Percentiles rank a stretch among this genome's conserved stretches.
Conservation (phyloP, 805 yeast species). For the Teunomyces panamensis region DNA sequence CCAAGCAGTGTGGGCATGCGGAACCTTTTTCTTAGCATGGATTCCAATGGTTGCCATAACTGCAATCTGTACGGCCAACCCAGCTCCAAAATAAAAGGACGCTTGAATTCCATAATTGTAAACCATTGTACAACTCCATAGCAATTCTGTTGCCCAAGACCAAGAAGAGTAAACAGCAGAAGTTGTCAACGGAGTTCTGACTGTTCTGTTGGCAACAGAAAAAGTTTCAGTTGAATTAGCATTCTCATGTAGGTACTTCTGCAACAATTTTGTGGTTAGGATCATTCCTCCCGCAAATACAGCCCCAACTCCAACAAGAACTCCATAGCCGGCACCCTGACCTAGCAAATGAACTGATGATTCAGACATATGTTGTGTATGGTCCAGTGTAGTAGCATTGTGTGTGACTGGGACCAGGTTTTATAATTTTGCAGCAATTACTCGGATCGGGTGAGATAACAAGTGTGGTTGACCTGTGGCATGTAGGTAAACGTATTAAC, state of each 20-base stretch:
- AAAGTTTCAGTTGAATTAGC: conserved; percentile 26
- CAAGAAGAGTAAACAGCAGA: conserved; percentile 23
- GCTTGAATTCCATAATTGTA: conserved; percentile 24
- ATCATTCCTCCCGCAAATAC: conserved; percentile 29
- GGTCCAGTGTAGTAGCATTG: background rate
- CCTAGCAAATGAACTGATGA: background rate
- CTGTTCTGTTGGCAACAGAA: conserved; percentile 20
- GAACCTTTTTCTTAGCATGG: conserved; percentile 25
- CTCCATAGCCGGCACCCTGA: background rate
- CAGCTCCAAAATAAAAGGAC: conserved; percentile 24
- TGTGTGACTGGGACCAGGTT: background rate
- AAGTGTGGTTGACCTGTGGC: conserved; percentile 1
- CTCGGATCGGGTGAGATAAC: background rate
- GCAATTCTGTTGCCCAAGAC: conserved; percentile 29
- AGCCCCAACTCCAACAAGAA: conserved; percentile 9
- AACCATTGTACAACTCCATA: conserved; percentile 24
- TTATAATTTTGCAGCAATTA: conserved; percentile 1
- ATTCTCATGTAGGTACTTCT: conserved; percentile 22
- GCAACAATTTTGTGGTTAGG: conserved; percentile 21
- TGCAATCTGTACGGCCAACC: conserved; percentile 24
- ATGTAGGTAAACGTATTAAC: background rate
- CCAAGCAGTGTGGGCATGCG: conserved; percentile 25
- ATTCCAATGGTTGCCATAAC: conserved; percentile 24
- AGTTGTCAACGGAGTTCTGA: background rate
- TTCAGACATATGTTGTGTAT: background rate